Conservation (phyloP, 116 monocot genomes). For the Zostera marina region DNA sequence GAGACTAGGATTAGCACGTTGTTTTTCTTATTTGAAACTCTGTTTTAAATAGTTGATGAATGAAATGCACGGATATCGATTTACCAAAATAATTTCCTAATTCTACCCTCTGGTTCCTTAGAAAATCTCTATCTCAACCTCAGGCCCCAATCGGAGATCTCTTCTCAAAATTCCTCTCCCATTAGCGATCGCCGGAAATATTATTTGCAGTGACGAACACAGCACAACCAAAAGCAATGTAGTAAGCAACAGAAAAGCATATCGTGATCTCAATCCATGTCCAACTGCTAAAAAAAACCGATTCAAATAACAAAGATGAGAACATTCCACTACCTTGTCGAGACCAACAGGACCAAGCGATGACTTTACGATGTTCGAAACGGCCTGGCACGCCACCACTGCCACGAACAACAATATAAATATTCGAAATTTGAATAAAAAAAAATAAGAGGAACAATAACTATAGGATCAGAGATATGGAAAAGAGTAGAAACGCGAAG, state of each 20-base stretch:
- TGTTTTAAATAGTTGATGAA: too few species aligned
- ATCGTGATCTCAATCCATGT: too few species aligned
- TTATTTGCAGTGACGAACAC: neutral
- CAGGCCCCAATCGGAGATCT: too few species aligned
- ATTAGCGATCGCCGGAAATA: too few species aligned
- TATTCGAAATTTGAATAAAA: neutral
- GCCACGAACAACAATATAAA: constrained; percentile 6
- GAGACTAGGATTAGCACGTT: too few species aligned
- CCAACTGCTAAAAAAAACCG: neutral
- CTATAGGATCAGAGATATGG: neutral
- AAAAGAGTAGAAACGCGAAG: neutral
- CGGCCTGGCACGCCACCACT: constrained; percentile 91
- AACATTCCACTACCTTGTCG: constrained; percentile 51
- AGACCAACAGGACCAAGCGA: constrained; percentile 94
- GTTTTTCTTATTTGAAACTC: too few species aligned
- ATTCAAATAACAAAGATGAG: neutral
- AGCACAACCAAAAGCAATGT: neutral
- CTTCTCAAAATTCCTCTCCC: too few species aligned
- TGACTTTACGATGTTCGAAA: constrained; percentile 90
- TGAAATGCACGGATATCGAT: neutral
- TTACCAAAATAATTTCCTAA: too few species aligned
- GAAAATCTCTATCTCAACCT: too few species aligned
- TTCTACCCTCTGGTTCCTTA: too few species aligned
- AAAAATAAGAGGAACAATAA: neutral
- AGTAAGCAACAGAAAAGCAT: neutral